phyloP scores from a whole-genome alignment of 495 filamentous ascomycete species.

The Podospora comata region DNA sequence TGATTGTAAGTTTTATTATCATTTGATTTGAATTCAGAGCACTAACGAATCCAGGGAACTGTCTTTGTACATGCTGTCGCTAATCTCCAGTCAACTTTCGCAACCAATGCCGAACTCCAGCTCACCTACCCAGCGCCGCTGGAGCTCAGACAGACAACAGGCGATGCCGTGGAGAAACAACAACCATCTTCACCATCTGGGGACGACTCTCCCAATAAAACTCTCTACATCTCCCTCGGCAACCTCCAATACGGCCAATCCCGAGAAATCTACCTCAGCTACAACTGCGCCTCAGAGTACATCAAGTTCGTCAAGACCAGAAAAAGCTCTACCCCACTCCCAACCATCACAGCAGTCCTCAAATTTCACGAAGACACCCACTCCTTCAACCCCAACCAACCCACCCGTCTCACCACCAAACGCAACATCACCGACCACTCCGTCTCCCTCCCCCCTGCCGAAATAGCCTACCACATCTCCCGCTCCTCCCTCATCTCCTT shows the following conservation, averaged over 20 bases:
- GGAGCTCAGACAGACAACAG: slow-evolving; percentile 34
- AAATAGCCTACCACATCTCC: slow-evolving; percentile 43
- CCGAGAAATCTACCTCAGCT: slow-evolving; percentile 42
- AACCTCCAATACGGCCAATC: slow-evolving; percentile 50
- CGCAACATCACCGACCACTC: slow-evolving; percentile 13
- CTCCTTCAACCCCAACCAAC: slow-evolving; percentile 17
- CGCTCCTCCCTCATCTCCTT: slow-evolving; percentile 41
- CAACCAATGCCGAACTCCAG: slow-evolving; percentile 33
- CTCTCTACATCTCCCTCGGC: slow-evolving; percentile 36
- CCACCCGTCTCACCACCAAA: background rate
- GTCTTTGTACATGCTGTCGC: slow-evolving; percentile 48
- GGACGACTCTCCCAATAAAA: slow-evolving; percentile 1
- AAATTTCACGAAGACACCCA: slow-evolving; percentile 27
- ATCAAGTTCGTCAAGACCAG: slow-evolving; percentile 1
- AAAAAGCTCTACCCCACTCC: slow-evolving; percentile 6
- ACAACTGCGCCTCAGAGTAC: background rate
- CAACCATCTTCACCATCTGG: slow-evolving; percentile 18
- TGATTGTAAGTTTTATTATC: slow-evolving; percentile 37
- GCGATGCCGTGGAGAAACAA: slow-evolving; percentile 32
- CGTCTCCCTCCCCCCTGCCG: slow-evolving; percentile 19
- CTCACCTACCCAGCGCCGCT: slow-evolving; percentile 34
- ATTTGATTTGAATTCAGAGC: slow-evolving; percentile 2
- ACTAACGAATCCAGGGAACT: slow-evolving; percentile 32
- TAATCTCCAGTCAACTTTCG: slow-evolving; percentile 46
- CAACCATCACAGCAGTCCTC: slow-evolving; percentile 30